Percentiles rank a stretch among this genome's conserved stretches.
Evolutionary conservation across 495 filamentous ascomycete species (phyloP).

Genomic region (Choiromyces venosus): DNA sequence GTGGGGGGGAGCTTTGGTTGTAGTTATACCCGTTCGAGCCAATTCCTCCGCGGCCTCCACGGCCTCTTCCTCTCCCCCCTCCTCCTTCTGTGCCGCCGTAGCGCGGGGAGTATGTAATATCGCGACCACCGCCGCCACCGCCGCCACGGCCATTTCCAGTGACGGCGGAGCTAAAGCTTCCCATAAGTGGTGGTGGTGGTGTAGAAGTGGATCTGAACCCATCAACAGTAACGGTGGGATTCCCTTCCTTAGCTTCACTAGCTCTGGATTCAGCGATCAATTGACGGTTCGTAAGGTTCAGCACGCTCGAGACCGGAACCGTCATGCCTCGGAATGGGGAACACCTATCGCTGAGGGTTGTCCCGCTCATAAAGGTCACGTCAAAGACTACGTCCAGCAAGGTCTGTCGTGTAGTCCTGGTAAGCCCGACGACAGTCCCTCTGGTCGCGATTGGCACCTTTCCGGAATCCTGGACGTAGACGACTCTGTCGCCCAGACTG

Average conservation of each 20-base stretch:
- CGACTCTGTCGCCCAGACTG: conserved; percentile 77
- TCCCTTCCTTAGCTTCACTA: conserved; percentile 44
- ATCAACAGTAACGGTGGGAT: conserved; percentile 7
- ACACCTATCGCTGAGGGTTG: conserved; percentile 78
- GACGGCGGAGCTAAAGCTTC: conserved; percentile 30
- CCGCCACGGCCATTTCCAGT: conserved; percentile 45
- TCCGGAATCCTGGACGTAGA: conserved; percentile 87
- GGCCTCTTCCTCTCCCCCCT: conserved; percentile 35
- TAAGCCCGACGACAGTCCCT: conserved; percentile 89
- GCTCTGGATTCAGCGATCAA: conserved; percentile 70
- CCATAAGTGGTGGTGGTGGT: conserved; percentile 29
- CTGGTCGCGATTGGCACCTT: conserved; percentile 89
- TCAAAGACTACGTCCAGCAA: conserved; percentile 93
- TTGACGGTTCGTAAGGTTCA: conserved; percentile 81
- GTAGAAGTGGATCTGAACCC: conserved; percentile 16
- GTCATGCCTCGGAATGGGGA: conserved; percentile 95
- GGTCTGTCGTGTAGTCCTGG: conserved; percentile 69
- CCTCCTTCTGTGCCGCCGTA: conserved; percentile 41
- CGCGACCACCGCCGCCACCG: conserved; percentile 43
- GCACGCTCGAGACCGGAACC: conserved; percentile 70
- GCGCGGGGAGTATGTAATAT: conserved; percentile 21
- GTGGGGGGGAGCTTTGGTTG: conserved; percentile 21
- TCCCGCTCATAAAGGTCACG: conserved; percentile 90
- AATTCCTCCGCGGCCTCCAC: conserved; percentile 12
- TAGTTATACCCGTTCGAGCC: conserved; percentile 36